Conservation (phyloP, 306 rosid genomes). For the Cicer chorassanicum region DNA sequence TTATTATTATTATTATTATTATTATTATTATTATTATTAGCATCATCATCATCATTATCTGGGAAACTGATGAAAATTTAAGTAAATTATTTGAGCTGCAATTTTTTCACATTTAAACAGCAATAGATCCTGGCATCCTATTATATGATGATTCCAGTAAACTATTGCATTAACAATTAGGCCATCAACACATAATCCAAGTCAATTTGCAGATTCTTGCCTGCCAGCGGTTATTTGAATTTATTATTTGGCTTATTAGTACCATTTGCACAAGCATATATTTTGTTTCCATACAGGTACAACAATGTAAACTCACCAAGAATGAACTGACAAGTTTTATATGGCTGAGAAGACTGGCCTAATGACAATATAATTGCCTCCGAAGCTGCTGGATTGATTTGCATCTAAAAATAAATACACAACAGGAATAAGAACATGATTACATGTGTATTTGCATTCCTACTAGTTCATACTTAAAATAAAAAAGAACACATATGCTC, state of each 20-base stretch:
- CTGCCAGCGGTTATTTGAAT: constrained; percentile 7
- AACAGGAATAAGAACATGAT: constrained; percentile 27
- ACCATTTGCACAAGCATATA: constrained; percentile 1
- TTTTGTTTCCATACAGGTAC: constrained; percentile 14
- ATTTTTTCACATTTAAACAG: constrained; percentile 1
- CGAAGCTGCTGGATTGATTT: constrained; percentile 71
- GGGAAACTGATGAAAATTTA: neutral
- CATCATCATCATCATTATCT: too few species aligned
- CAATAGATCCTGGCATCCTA: too few species aligned
- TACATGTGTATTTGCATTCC: constrained; percentile 7
- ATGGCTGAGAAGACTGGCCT: constrained; percentile 81
- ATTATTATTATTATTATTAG: too few species aligned
- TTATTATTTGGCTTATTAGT: constrained; percentile 10
- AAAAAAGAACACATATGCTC: constrained; percentile 21
- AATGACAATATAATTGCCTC: constrained; percentile 79
- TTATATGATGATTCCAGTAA: neutral
- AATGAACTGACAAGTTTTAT: constrained; percentile 82
- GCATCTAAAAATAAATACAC: constrained; percentile 65
- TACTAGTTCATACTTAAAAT: constrained; percentile 8
- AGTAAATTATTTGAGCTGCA: constrained; percentile 9
- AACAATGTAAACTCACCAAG: constrained; percentile 64
- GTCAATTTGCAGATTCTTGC: constrained; percentile 22
- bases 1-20: too few species aligned
- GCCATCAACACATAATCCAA: constrained; percentile 6
- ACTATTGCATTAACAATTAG: constrained; percentile 13